Conservation (phyloP, 345 rosid species). For the Citrus hindsii region DNA sequence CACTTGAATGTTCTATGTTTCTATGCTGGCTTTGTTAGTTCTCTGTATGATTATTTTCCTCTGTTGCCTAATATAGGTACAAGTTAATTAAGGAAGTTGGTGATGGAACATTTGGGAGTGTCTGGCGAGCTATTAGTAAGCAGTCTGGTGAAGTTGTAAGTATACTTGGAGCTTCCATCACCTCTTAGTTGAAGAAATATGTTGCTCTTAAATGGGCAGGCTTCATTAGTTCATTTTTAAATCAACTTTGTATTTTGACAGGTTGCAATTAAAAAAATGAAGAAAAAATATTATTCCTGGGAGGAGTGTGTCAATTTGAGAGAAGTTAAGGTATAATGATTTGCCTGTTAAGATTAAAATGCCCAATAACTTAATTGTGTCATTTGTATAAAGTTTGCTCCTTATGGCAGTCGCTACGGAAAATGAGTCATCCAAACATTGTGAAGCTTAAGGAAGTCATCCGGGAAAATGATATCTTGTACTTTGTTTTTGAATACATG, state of each 20-base stretch:
- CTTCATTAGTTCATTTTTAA: background rate
- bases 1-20: background rate
- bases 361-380: background rate
- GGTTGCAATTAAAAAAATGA: conserved; percentile 98
- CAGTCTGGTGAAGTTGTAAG: conserved; percentile 90
- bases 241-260: conserved; percentile 14
- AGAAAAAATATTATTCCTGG: conserved; percentile 92
- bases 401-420: conserved; percentile 61
- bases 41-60: background rate
- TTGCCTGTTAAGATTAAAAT: background rate
- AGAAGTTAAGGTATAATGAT: conserved; percentile 78
- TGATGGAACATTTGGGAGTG: conserved; percentile 95
- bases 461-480: conserved; percentile 79
- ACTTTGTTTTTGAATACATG: conserved; percentile 94
- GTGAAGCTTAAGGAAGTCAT: conserved; percentile 98
- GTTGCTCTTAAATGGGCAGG: background rate
- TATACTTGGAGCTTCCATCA: conserved; percentile 8
- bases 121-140: conserved; percentile 80
- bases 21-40: background rate
- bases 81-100: conserved; percentile 87
- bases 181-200: background rate
- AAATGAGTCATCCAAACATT: conserved; percentile 89
- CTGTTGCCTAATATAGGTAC: conserved; percentile 44
- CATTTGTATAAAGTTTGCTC: conserved; percentile 1
- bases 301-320: conserved; percentile 90